Evolutionary conservation across 495 filamentous ascomycete genomes (phyloP).

Genomic region (Cairneyella variabilis): DNA sequence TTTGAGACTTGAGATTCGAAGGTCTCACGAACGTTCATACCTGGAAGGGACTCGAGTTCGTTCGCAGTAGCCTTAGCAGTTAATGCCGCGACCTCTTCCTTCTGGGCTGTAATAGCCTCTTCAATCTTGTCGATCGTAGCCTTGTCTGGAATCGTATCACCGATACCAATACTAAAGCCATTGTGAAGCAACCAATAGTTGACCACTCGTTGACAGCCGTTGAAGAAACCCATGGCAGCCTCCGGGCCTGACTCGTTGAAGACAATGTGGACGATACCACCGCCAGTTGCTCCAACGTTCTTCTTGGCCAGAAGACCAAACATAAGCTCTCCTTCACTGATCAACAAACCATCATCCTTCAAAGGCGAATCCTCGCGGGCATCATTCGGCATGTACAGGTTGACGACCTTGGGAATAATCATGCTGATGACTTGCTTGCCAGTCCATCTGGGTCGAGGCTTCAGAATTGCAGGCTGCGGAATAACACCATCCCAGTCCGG

Average conservation of each 20-base stretch:
- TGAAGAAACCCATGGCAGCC: constrained; percentile 91
- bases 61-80: constrained; percentile 78
- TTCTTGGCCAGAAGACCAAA: constrained; percentile 91
- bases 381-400: constrained; percentile 62
- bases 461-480: constrained; percentile 84
- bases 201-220: constrained; percentile 86
- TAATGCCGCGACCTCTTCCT: constrained; percentile 70
- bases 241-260: constrained; percentile 88
- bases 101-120: constrained; percentile 70
- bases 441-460: constrained; percentile 92
- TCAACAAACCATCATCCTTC: constrained; percentile 74
- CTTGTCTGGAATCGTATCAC: constrained; percentile 91
- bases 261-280: constrained; percentile 91
- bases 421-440: constrained; percentile 97
- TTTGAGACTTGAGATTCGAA: constrained; percentile 95
- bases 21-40: constrained; percentile 97
- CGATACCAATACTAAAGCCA: constrained; percentile 96
- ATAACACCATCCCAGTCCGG: constrained; percentile 96
- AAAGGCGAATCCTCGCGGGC: constrained; percentile 56
- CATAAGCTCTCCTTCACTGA: constrained; percentile 84
- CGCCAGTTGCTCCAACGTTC: constrained; percentile 79
- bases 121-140: constrained; percentile 79
- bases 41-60: constrained; percentile 79
- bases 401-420: constrained; percentile 82
- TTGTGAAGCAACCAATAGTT: constrained; percentile 98